A percentile compares a stretch with the other conserved stretches of the same genome.
phyloP scores from a whole-genome alignment of 2,329 filamentous ascomycete genomes.

The Cercospora nicotianae region DNA sequence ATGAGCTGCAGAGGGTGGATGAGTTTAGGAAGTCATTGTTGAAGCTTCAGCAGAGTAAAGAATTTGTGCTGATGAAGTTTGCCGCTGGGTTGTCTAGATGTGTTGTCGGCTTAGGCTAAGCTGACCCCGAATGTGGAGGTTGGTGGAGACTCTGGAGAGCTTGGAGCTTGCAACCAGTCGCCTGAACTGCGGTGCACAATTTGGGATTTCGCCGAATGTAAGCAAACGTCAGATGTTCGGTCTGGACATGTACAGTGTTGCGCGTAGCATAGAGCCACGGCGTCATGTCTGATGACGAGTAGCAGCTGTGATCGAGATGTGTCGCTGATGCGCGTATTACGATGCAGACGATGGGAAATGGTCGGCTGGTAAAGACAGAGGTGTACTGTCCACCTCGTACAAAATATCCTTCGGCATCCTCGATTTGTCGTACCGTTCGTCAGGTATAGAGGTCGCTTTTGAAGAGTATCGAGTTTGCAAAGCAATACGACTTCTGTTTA shows the following conservation, averaged over 20 bases:
- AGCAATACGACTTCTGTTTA: background rate
- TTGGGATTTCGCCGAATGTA: background rate
- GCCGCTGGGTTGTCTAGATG: background rate
- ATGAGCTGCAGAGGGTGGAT: background rate
- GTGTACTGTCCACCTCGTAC: background rate
- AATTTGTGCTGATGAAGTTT: background rate
- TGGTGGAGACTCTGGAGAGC: slow-evolving; percentile 13
- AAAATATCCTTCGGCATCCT: background rate
- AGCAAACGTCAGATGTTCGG: slow-evolving; percentile 1
- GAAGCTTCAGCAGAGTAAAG: too few relatives aligned
- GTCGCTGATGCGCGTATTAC: background rate
- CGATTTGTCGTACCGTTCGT: background rate
- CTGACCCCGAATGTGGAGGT: slow-evolving; percentile 2
- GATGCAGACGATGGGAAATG: background rate
- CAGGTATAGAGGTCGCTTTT: too few relatives aligned
- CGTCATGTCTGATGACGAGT: background rate
- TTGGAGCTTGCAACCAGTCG: slow-evolving; percentile 3
- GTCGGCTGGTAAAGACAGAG: background rate
- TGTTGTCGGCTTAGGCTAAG: slow-evolving; percentile 3
- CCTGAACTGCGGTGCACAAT: slow-evolving; percentile 4
- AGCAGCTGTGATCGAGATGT: background rate
- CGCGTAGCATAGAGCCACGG: background rate
- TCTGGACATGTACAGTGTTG: background rate
- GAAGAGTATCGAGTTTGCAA: background rate
- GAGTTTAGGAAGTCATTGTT: background rate